Evolutionary conservation across 495 filamentous ascomycete species (phyloP).

Genomic region (Penicillium antarcticum): DNA sequence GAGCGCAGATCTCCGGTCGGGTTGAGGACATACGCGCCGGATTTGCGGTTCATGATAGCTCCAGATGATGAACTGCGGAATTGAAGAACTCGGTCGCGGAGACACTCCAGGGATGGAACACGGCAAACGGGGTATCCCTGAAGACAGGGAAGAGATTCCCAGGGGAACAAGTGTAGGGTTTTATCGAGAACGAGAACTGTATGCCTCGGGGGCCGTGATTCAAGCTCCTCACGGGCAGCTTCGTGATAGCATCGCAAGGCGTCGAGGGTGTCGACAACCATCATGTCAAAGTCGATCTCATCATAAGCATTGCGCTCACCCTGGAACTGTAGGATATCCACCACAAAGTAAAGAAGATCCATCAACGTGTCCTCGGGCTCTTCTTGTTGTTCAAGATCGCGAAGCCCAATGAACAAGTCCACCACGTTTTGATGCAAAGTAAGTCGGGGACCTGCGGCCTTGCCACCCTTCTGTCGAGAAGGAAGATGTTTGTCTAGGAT

Average conservation of each 20-base stretch:
- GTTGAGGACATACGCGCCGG: slow-evolving; percentile 84
- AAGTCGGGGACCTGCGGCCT: slow-evolving; percentile 45
- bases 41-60: slow-evolving; percentile 36
- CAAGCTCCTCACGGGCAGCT: slow-evolving; percentile 39
- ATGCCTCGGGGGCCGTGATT: slow-evolving; percentile 69
- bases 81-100: slow-evolving; percentile 64
- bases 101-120: slow-evolving; percentile 76
- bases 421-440: slow-evolving; percentile 73
- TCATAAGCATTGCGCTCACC: slow-evolving; percentile 96
- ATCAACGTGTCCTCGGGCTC: slow-evolving; percentile 83
- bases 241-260: slow-evolving; percentile 76
- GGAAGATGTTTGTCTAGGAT: slow-evolving; percentile 86
- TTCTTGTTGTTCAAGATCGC: slow-evolving; percentile 61
- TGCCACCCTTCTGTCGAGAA: slow-evolving; percentile 69
- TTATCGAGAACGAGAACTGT: slow-evolving; percentile 94
- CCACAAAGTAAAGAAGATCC: slow-evolving; percentile 91
- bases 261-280: slow-evolving; percentile 79
- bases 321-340: slow-evolving; percentile 95
- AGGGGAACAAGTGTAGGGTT: slow-evolving; percentile 82
- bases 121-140: slow-evolving; percentile 75
- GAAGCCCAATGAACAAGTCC: slow-evolving; percentile 83
- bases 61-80: slow-evolving; percentile 36
- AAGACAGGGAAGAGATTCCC: slow-evolving; percentile 91
- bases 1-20: slow-evolving; percentile 74
- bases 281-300: slow-evolving; percentile 92